Evolutionary conservation across 129 eudicot species (phyloP).

Genomic region (Tagetes erecta): DNA sequence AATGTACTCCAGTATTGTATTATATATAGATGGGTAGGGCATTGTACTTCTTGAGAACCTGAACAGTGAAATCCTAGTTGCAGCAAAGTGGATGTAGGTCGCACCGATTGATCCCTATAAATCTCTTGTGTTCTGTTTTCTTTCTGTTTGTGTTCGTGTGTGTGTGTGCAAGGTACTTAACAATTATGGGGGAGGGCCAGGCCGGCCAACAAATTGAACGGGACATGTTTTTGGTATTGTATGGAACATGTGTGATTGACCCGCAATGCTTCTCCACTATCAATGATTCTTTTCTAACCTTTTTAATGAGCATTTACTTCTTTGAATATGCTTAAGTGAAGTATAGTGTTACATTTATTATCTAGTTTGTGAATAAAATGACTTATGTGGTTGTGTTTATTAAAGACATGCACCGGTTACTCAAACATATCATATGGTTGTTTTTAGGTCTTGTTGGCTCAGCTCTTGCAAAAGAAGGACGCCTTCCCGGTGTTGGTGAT

Average conservation of each 20-base stretch:
- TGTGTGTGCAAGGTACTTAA: no score
- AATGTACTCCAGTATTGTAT: no score
- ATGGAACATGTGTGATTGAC: neutral
- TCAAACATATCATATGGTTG: neutral
- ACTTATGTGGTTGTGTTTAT: neutral
- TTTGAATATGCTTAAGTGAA: neutral
- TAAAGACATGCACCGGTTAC: conserved; percentile 3
- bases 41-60: no score
- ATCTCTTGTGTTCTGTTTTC: no score
- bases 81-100: no score
- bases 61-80: no score
- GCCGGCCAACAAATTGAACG: neutral
- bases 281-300: neutral
- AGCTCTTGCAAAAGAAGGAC: conserved; percentile 71
- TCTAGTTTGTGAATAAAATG: neutral
- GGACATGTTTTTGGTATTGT: neutral
- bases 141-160: no score
- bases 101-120: no score
- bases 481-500: conserved; percentile 51
- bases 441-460: conserved; percentile 76
- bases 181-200: neutral
- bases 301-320: neutral
- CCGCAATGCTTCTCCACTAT: neutral
- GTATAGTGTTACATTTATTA: neutral
- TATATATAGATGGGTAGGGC: no score